Conservation (phyloP, 1,284 basidiomycete genomes). For the Phlebopus sp. region DNA sequence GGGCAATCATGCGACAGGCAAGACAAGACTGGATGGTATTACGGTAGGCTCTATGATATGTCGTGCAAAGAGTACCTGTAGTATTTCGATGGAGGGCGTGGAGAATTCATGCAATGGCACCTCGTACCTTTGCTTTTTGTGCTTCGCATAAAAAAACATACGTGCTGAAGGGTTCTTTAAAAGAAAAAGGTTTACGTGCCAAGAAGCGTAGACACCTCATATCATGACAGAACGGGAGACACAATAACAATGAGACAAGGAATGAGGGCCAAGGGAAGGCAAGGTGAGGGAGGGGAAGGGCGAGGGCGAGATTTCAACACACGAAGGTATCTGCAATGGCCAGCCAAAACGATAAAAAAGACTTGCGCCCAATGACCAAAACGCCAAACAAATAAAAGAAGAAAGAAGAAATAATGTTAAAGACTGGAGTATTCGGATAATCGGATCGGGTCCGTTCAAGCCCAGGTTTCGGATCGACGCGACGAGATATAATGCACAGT, state of each 20-base stretch:
- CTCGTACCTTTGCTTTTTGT: conserved; percentile 19
- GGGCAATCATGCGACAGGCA: no score
- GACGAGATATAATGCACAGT: conserved; percentile 27
- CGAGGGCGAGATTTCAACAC: not conserved
- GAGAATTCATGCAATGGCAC: conserved; percentile 17
- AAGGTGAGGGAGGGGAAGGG: no score
- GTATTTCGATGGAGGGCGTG: conserved; percentile 12
- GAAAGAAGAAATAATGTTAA: conserved; percentile 33
- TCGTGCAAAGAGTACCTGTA: conserved; percentile 30
- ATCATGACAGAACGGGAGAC: conserved; percentile 20
- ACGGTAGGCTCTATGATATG: conserved; percentile 24
- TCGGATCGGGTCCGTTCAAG: conserved; percentile 16
- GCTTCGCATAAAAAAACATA: conserved; percentile 23
- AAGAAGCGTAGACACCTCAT: conserved; percentile 8
- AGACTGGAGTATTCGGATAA: conserved; percentile 20
- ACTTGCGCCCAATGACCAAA: conserved; percentile 15
- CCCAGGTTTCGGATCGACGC: conserved; percentile 22
- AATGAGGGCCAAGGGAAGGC: no score
- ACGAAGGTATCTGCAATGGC: conserved; percentile 30
- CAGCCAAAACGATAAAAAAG: conserved; percentile 26
- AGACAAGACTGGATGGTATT: conserved; percentile 17
- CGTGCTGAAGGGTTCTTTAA: conserved; percentile 10
- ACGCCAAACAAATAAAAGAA: not conserved
- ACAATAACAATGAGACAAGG: conserved; percentile 15
- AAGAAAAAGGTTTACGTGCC: conserved; percentile 13